Base-by-base conservation (phyloP, 2,329 filamentous ascomycete genomes). In the Xylariaceae sp. region DNA sequence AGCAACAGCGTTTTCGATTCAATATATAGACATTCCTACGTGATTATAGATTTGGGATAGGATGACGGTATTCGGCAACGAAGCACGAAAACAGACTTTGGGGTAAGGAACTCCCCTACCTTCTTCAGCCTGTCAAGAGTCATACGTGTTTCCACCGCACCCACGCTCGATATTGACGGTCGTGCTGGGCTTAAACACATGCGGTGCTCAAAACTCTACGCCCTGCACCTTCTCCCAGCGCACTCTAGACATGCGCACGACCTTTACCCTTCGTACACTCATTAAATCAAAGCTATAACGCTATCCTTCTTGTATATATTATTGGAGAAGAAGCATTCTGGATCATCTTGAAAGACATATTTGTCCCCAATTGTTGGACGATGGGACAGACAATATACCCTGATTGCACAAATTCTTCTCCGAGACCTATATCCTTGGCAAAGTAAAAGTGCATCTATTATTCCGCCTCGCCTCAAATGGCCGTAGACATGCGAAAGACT, bases 21-120 rank as follows among this genome's bases (percentile, higher is more conserved):
- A 43, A 37, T 26, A 23, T 20, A 47, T 50, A 43, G 50, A 44
- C 40, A 27, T n/a, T n/a, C 18, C 36, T 29, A 43, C 35, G 21
- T 51, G 45, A 33, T 33, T 41, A 43, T 58, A 57, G 50, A 61
- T 35, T 32, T 51, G 30, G 52, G 53, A 47, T 23, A 23, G 23
- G 30, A 15, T 24, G 18, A 33, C 23, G 48, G 43, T 37, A 16
- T 40, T 45, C 21, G 23, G 37, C 15, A n/a, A 13, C 15, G 29
- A 26, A 20, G 29, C 23, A 18, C 20, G 20, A 18, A 23, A 23
- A 32, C 32, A 20, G 26, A 7, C 33, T 53, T 29, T 6, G 16
- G 20, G 23, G n/a, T n/a, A n/a, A 26, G 13, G 27, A 29, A 13
- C 27, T 39, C n/a, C 44, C 18, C 6, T 33, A 16, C 2, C 15